A percentile compares a stretch with the other conserved stretches of the same genome.
Evolutionary conservation across 768 basidiomycete species (phyloP).

Genomic region (Kwoniella sp.): DNA sequence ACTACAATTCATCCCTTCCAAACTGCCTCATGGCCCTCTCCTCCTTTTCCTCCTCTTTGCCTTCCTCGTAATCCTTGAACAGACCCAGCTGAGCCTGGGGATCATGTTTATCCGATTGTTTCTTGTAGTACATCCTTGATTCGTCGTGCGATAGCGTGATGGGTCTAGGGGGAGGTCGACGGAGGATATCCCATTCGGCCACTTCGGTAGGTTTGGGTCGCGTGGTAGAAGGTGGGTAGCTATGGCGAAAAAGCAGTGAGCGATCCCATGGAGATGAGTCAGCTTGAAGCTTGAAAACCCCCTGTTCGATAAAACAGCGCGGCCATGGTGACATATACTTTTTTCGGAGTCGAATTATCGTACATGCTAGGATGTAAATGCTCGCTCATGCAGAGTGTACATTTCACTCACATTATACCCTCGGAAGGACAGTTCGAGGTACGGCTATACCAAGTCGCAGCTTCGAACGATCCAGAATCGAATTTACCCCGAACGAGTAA

Average conservation of each 20-base stretch:
- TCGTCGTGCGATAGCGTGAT: slow-evolving; percentile 43
- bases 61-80: slow-evolving; percentile 42
- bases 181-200: slow-evolving; percentile 43
- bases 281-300: no score
- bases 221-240: slow-evolving; percentile 41
- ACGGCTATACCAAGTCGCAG: slow-evolving; percentile 17
- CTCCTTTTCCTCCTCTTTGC: slow-evolving; percentile 29
- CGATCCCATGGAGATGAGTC: no score
- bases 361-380: no score
- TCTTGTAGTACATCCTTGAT: slow-evolving; percentile 30
- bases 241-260: no score
- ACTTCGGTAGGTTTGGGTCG: slow-evolving; percentile 23
- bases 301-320: no score
- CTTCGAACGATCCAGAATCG: slow-evolving; percentile 39
- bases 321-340: no score
- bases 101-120: slow-evolving; percentile 20
- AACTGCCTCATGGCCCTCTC: slow-evolving; percentile 23
- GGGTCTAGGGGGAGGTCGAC: slow-evolving; percentile 45
- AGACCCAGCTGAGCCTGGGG: slow-evolving; percentile 28
- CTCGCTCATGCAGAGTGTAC: background rate
- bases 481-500: slow-evolving; percentile 45
- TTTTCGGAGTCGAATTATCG: no score
- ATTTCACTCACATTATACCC: slow-evolving; percentile 42
- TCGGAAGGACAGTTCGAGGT: slow-evolving; percentile 45
- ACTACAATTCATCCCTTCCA: slow-evolving; percentile 42